Conservation (phyloP, 495 filamentous ascomycete genomes). For the Hyaloscypha hepaticicola region DNA sequence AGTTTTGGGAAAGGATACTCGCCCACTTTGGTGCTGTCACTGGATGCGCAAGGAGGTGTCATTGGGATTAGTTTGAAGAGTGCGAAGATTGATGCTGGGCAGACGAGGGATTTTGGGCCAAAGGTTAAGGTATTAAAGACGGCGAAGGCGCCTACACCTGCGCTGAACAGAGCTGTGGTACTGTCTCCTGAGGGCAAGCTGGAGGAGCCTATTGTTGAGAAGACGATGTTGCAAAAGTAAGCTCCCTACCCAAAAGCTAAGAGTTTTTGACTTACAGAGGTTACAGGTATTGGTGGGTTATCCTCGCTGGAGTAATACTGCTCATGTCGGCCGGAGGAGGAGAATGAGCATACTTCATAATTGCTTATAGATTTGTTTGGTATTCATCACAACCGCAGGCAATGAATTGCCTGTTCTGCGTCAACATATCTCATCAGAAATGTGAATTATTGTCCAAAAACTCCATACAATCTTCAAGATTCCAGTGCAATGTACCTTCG, state of each 20-base stretch:
- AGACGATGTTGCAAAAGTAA: conserved; percentile 71
- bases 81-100: conserved; percentile 51
- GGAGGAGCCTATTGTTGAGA: conserved; percentile 53
- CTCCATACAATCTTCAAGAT: not conserved
- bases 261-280: conserved; percentile 4
- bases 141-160: conserved; percentile 50
- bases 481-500: not conserved
- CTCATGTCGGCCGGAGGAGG: conserved; percentile 42
- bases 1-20: conserved; percentile 55
- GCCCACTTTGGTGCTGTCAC: conserved; percentile 46
- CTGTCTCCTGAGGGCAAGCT: conserved; percentile 59
- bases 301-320: conserved; percentile 34
- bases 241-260: conserved; percentile 28
- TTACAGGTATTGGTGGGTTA: conserved; percentile 49
- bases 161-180: conserved; percentile 65
- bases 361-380: not conserved
- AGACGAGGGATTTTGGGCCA: conserved; percentile 55
- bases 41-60: conserved; percentile 41
- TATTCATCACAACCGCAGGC: too few relatives aligned
- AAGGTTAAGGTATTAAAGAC: conserved; percentile 50
- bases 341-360: conserved; percentile 23
- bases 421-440: not conserved
- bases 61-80: conserved; percentile 43
- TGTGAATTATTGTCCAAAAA: not conserved
- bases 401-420: too few relatives aligned